Base-by-base conservation (phyloP, 1,284 basidiomycete species). In the Ustilago bromivora region DNA sequence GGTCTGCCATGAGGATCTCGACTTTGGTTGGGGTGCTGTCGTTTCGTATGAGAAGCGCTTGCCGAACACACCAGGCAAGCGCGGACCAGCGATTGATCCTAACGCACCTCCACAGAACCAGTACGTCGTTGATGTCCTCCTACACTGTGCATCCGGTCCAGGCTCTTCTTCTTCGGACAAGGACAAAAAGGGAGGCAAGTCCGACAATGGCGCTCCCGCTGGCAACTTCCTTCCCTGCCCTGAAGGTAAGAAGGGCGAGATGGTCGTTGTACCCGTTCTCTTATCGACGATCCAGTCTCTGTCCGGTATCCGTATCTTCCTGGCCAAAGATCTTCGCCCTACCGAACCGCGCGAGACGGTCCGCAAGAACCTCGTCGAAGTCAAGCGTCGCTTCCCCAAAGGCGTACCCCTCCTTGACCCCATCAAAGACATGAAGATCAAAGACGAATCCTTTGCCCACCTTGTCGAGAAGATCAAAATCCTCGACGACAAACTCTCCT, bases 1-100 rank as follows among this genome's bases (percentile, higher is more conserved):
- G 82, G 90, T 99, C 79, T 92, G 93, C 82, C 90, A 97, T 84
- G 91, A 92, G 66, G 92, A 93, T 61, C 88, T 92, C 32, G 94
- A 99, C 87, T 99, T 97, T 87, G 96, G 96, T 7, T 99, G 97
- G 97, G 95, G 95, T 56, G 91, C 94, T 38, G 91, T 98, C 49
- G 90, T 98, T 79, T 95, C 94, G 82, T 98, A 92, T 85, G 92
- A 94, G 86, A 98, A 97, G 88, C 91, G 94, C 2, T 90, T 56
- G 89, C 92, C 57, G 56, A 57, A 80, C 57, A 69, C 74, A 9
- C 65, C 69, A 11, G 68, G 65, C 47, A 72, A 72, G 53, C 60
- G 83, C 59, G 77, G 82, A 32, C 56, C 68, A 46, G 64, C 71
- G 11, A 58, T 70, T 31, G 68, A 76, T 13, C 55, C 67, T 64